Evolutionary conservation across 495 filamentous ascomycete species (phyloP).

Genomic region (Podospora australis): DNA sequence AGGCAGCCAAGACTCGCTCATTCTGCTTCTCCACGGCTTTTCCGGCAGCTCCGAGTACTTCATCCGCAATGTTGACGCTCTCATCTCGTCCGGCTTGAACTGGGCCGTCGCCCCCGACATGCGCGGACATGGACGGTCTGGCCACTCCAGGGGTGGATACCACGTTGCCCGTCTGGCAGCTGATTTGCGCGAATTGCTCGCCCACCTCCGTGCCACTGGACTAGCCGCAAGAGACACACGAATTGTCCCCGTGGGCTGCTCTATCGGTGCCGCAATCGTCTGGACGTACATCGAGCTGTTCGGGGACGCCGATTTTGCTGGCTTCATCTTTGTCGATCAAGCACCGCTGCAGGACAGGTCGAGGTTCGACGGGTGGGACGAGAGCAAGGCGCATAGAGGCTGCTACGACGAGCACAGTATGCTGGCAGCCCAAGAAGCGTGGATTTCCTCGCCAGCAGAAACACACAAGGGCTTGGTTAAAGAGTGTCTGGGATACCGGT

Average conservation of each 20-base stretch:
- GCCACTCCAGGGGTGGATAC: constrained; percentile 30
- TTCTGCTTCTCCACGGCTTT: constrained; percentile 42
- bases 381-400: constrained; percentile 26
- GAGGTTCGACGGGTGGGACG: constrained; percentile 21
- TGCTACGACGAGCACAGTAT: constrained; percentile 35
- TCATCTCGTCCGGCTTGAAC: constrained; percentile 10
- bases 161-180: constrained; percentile 40
- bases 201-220: constrained; percentile 13
- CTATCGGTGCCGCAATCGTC: constrained; percentile 40
- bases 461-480: constrained; percentile 30
- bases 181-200: constrained; percentile 33
- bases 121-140: constrained; percentile 37
- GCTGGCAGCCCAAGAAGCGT: constrained; percentile 29
- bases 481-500: constrained; percentile 37
- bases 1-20: constrained; percentile 9
- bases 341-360: constrained; percentile 39
- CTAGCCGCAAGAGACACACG: no score
- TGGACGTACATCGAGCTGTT: constrained; percentile 42
- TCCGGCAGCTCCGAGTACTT: constrained; percentile 39
- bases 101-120: constrained; percentile 40
- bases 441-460: constrained; percentile 15
- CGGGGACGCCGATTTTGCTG: constrained; percentile 22
- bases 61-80: constrained; percentile 27
- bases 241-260: constrained; percentile 36
- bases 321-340: constrained; percentile 42